Percentiles rank a stretch among this genome's conserved stretches.
Conservation (phyloP, 352 stramenopile genomes). For the Pythium insidiosum region DNA sequence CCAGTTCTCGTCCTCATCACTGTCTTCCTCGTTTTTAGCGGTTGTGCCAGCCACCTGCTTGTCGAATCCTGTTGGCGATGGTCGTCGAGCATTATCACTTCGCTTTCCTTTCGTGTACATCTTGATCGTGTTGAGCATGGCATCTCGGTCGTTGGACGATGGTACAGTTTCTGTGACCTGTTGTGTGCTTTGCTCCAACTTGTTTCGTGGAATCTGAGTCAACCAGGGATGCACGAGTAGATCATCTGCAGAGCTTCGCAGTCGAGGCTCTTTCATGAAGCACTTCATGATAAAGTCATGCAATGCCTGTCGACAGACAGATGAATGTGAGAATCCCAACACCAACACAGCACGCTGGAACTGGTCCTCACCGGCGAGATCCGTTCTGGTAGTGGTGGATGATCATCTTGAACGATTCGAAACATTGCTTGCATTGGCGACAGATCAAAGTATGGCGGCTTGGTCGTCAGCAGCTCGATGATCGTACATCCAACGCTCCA, state of each 20-base stretch:
- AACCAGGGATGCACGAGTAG: conserved; percentile 89
- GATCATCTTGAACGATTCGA: conserved; percentile 91
- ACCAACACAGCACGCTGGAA: conserved; percentile 1
- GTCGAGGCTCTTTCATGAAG: conserved; percentile 87
- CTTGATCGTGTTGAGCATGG: conserved; percentile 82
- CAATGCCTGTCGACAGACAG: conserved; percentile 38
- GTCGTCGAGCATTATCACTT: conserved; percentile 13
- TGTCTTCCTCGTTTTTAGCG: not conserved
- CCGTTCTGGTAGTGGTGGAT: conserved; percentile 83
- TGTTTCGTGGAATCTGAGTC: conserved; percentile 79
- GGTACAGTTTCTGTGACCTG: conserved; percentile 69
- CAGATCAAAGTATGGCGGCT: conserved; percentile 92
- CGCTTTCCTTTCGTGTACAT: conserved; percentile 50
- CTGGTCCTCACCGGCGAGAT: conserved; percentile 85
- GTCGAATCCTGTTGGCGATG: too few relatives aligned
- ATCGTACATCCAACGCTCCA: conserved; percentile 95
- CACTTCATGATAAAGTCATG: conserved; percentile 91
- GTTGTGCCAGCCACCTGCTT: too few relatives aligned
- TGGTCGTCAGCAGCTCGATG: conserved; percentile 90
- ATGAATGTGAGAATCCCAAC: not conserved
- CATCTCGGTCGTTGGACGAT: conserved; percentile 66
- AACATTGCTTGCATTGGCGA: conserved; percentile 88
- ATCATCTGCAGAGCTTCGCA: conserved; percentile 76
- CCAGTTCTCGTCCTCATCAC: conserved; percentile 58
- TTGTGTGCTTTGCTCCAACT: conserved; percentile 83